Conservation (phyloP, 106 monocot species). For the Gastrodia elata region DNA sequence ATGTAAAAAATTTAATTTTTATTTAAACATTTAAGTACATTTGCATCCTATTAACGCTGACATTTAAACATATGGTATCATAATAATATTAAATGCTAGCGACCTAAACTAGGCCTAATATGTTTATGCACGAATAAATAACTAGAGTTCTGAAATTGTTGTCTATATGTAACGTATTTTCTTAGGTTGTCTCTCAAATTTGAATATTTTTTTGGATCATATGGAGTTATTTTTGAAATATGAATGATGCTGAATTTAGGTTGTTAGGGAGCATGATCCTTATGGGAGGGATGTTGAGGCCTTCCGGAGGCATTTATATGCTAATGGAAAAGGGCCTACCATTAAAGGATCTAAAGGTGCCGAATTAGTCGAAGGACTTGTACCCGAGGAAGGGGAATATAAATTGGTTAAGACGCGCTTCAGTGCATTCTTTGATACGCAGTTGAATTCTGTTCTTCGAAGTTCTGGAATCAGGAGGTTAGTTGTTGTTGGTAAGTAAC, state of each 20-base stretch:
- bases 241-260: constrained; percentile 28
- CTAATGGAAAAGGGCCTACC: constrained; percentile 60
- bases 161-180: no score
- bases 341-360: constrained; percentile 59
- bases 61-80: no score
- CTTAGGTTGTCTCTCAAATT: background rate
- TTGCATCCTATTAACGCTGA: no score
- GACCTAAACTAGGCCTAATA: no score
- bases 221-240: background rate
- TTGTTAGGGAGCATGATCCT: constrained; percentile 89
- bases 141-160: no score
- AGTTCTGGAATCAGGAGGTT: constrained; percentile 58
- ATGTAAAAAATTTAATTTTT: no score
- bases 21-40: no score
- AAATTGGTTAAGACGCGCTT: constrained; percentile 91
- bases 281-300: constrained; percentile 79
- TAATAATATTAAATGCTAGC: no score
- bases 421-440: constrained; percentile 84
- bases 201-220: background rate
- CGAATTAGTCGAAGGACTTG: constrained; percentile 68
- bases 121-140: no score
- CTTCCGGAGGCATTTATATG: constrained; percentile 69
- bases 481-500: constrained; percentile 72
- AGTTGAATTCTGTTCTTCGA: constrained; percentile 71
- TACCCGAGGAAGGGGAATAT: constrained; percentile 63